Percentiles rank a stretch among this genome's conserved stretches.
Evolutionary conservation across 257 asterid species (phyloP).

Genomic region (Nicotiana benthamiana): DNA sequence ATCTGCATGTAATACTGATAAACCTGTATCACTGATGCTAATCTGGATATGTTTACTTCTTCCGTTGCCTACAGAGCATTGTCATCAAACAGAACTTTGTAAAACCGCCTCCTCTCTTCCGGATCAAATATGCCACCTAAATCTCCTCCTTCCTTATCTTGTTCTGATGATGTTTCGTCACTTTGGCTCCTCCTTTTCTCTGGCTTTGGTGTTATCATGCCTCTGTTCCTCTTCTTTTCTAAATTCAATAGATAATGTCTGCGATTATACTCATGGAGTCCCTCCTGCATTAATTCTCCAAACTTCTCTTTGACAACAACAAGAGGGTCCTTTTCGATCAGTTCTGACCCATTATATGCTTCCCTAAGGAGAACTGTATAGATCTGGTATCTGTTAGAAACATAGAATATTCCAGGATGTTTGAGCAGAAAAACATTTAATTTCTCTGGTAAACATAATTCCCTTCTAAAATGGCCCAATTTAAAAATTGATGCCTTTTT

Average conservation of each 20-base stretch:
- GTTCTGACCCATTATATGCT: slow-evolving; percentile 56
- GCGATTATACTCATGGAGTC: slow-evolving; percentile 70
- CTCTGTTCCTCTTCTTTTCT: slow-evolving; percentile 67
- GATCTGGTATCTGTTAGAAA: slow-evolving; percentile 19
- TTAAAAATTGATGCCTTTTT: slow-evolving; percentile 65
- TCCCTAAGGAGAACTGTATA: slow-evolving; percentile 80
- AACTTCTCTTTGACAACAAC: slow-evolving; percentile 78
- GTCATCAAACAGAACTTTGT: slow-evolving; percentile 64
- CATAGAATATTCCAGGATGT: slow-evolving; percentile 59
- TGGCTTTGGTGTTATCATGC: slow-evolving; percentile 23
- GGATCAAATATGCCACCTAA: slow-evolving; percentile 78
- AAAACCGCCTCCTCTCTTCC: slow-evolving; percentile 78
- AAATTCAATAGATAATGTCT: slow-evolving; percentile 59
- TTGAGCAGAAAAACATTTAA: slow-evolving; percentile 62
- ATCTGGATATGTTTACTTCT: background rate
- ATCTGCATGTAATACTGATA: background rate
- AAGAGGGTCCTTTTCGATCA: slow-evolving; percentile 74
- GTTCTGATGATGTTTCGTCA: slow-evolving; percentile 14
- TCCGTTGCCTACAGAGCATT: slow-evolving; percentile 26
- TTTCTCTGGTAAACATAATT: slow-evolving; percentile 63
- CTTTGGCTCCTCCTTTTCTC: slow-evolving; percentile 21
- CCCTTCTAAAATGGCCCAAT: slow-evolving; percentile 67
- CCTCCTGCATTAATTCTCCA: slow-evolving; percentile 88
- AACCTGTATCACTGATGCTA: background rate
- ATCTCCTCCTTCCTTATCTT: slow-evolving; percentile 44